phyloP scores from a whole-genome alignment of 352 stramenopile species.

The Pythium guiyangense region DNA sequence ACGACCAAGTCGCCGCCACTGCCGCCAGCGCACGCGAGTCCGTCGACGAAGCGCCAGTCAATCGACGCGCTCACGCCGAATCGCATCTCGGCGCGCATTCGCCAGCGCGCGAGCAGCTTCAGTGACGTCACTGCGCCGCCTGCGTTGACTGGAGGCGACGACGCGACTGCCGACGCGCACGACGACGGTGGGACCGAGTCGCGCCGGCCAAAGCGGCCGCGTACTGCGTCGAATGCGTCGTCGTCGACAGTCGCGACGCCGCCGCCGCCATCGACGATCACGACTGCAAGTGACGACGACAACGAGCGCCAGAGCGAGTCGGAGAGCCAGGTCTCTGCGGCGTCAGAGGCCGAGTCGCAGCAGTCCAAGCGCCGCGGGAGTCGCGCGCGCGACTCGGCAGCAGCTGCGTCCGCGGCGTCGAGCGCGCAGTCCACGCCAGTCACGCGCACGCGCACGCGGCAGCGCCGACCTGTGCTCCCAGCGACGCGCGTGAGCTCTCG shows the following conservation, averaged over 20 bases:
- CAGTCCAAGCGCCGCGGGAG: constrained; percentile 11
- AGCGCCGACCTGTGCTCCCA: constrained; percentile 34
- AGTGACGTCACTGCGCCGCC: constrained; percentile 30
- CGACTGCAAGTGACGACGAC: constrained; percentile 45
- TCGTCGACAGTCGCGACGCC: constrained; percentile 18
- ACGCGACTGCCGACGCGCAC: background rate
- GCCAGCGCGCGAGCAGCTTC: constrained; percentile 37
- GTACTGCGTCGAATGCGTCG: constrained; percentile 15
- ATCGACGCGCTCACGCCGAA: constrained; percentile 31
- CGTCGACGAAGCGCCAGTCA: constrained; percentile 7
- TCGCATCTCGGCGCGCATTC: constrained; percentile 46
- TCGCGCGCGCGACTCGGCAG: constrained; percentile 7
- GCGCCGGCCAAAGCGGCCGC: constrained; percentile 27
- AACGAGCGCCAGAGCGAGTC: constrained; percentile 39
- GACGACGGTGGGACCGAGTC: constrained; percentile 9
- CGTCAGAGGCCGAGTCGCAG: constrained; percentile 38
- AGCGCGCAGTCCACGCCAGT: constrained; percentile 15
- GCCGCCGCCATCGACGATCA: background rate
- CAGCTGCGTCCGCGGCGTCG: constrained; percentile 10
- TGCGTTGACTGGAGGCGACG: background rate
- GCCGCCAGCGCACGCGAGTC: constrained; percentile 11
- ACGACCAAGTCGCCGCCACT: background rate
- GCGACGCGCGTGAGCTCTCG: constrained; percentile 66
- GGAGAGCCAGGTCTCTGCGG: constrained; percentile 53
- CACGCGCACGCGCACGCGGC: constrained; percentile 37